Conservation (phyloP, 257 asterid genomes). For the Primulina eburnea region DNA sequence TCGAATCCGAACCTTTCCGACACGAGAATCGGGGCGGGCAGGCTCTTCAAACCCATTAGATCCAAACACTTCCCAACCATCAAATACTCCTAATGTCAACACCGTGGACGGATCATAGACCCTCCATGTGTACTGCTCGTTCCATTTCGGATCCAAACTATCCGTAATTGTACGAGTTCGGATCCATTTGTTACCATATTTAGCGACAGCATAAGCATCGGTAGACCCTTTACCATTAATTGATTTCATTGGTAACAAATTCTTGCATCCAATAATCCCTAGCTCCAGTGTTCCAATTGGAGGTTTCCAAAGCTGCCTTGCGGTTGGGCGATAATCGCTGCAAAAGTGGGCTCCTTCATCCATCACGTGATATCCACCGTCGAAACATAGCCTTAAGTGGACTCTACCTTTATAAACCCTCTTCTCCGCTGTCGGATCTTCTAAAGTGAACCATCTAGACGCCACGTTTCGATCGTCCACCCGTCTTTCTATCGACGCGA, state of each 20-base stretch:
- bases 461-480: slow-evolving; percentile 80
- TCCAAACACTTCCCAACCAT: slow-evolving; percentile 60
- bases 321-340: slow-evolving; percentile 85
- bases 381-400: slow-evolving; percentile 69
- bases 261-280: slow-evolving; percentile 76
- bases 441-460: slow-evolving; percentile 76
- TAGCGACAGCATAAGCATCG: slow-evolving; percentile 78
- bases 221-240: slow-evolving; percentile 67
- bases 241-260: slow-evolving; percentile 69
- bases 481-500: slow-evolving; percentile 63
- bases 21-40: slow-evolving; percentile 49
- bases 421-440: slow-evolving; percentile 54
- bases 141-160: slow-evolving; percentile 74
- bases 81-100: slow-evolving; percentile 70
- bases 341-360: slow-evolving; percentile 79
- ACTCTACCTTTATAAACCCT: slow-evolving; percentile 64
- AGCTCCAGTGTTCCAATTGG: slow-evolving; percentile 62
- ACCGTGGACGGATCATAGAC: slow-evolving; percentile 88
- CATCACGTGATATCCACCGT: slow-evolving; percentile 94
- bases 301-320: slow-evolving; percentile 84
- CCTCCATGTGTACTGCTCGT: slow-evolving; percentile 88
- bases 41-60: slow-evolving; percentile 41
- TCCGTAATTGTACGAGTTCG: slow-evolving; percentile 79
- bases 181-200: slow-evolving; percentile 84
- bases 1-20: slow-evolving; percentile 81